Evolutionary conservation across 2,329 filamentous ascomycete genomes (phyloP), one percentile per base, ranked within the genome.

Genomic region (Lasiodiplodia hormozganensis): DNA sequence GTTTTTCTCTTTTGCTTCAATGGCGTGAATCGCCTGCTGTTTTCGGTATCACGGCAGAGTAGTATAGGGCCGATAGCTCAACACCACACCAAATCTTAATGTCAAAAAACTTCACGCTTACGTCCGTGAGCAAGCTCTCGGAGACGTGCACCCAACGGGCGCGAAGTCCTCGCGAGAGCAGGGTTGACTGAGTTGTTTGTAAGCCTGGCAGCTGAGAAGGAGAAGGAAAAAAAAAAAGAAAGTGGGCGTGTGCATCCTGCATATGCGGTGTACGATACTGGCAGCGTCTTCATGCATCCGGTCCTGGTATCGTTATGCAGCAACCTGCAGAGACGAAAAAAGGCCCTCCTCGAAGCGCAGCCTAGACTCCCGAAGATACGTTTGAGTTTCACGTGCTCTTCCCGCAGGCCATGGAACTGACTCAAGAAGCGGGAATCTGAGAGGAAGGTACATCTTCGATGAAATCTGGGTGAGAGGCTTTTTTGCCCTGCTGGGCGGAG

Each of bases 361-460:
- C 31, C n/a, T 47, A 11, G 18, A 31, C 31, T 21, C n/a, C 28
- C 52, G 52, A 14, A n/a, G 7, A 7, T 38, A n/a, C 34, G 10
- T 43, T 43, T 25, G 25, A 25, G 14, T 64, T 53, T 47, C 60
- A 64, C 60, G 47, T 64, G 47, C 31, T 38, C 7, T 25, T 34
- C 18, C 16, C 23, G 28, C 38, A 12, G 25, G 52, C 23, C 60
- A 14, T 6, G 16, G 21, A 47, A 31, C 60, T 64, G 60, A 52
- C 43, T 64, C 60, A 52, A 10, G 47, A 31, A 28, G 58, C 31
- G 28, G 60, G 25, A 25, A 64, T 64, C 60, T 64, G 43, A n/a
- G 28, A 62, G 18, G 6, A 38, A 12, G 16, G 7, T 28, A 8
- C 18, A 52, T 64, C 60, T 64, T 52, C n/a, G 31, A 60, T 60